Percentiles rank a stretch among this genome's conserved stretches.
Evolutionary conservation across 768 basidiomycete genomes (phyloP).

Genomic region (Tricholomella constricta): DNA sequence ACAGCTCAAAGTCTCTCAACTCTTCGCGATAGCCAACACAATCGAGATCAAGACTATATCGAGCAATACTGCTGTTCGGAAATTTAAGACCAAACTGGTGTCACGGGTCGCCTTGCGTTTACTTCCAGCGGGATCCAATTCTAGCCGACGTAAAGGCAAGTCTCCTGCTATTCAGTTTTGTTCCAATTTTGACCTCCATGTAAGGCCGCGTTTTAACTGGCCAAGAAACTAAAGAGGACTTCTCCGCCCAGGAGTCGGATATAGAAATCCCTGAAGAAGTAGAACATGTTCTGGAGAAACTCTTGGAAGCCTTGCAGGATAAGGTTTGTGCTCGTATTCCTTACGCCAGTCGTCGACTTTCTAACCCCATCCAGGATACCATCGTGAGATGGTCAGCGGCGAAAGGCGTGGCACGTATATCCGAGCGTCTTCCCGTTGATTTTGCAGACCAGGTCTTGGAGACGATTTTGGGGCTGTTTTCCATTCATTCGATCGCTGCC

Average conservation of each 20-base stretch:
- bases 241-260: slow-evolving; percentile 36
- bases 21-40: slow-evolving; percentile 47
- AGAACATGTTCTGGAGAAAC: slow-evolving; percentile 69
- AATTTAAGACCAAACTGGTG: slow-evolving; percentile 65
- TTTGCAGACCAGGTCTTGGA: slow-evolving; percentile 83
- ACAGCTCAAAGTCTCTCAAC: slow-evolving; percentile 38
- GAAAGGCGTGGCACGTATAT: slow-evolving; percentile 86
- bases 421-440: slow-evolving; percentile 75
- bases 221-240: slow-evolving; percentile 19
- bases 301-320: slow-evolving; percentile 79
- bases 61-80: slow-evolving; percentile 68
- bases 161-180: slow-evolving; percentile 3
- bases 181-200: not conserved
- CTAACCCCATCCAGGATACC: slow-evolving; percentile 66
- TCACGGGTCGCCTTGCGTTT: slow-evolving; percentile 65
- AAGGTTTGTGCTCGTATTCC: slow-evolving; percentile 49
- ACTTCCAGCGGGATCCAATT: slow-evolving; percentile 49
- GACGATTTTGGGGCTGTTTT: slow-evolving; percentile 74
- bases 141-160: slow-evolving; percentile 44
- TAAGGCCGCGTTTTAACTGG: slow-evolving; percentile 35
- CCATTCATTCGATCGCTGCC: slow-evolving; percentile 67
- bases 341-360: slow-evolving; percentile 4
- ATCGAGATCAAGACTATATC: slow-evolving; percentile 45
- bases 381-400: slow-evolving; percentile 94
- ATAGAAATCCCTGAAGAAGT: slow-evolving; percentile 77